Percentiles rank a stretch among this genome's conserved stretches.
phyloP scores from a whole-genome alignment of 2,329 filamentous ascomycete genomes.

The Penicillium sp. region DNA sequence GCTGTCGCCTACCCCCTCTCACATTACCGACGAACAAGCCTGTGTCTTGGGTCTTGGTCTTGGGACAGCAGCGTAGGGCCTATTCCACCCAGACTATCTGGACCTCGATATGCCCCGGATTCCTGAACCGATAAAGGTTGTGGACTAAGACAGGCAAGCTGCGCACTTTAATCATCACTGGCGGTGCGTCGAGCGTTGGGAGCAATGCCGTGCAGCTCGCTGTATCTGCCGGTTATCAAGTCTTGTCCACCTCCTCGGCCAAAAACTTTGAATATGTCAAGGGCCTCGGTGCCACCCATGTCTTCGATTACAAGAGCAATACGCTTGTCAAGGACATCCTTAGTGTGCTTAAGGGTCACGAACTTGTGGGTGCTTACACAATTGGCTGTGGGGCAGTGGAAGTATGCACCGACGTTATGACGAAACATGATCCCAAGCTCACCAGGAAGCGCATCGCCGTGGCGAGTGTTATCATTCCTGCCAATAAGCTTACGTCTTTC shows the following conservation, averaged over 20 bases:
- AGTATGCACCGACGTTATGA: slow-evolving; percentile 27
- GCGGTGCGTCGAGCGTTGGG: slow-evolving; percentile 54
- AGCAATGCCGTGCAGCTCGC: slow-evolving; percentile 56
- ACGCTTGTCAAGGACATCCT: slow-evolving; percentile 41
- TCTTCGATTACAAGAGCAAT: slow-evolving; percentile 54
- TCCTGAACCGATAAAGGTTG: not conserved
- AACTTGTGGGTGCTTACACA: slow-evolving; percentile 28
- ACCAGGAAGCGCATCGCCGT: slow-evolving; percentile 28
- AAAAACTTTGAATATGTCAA: slow-evolving; percentile 53
- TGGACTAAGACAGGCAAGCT: not conserved
- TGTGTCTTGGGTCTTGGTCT: slow-evolving; percentile 31
- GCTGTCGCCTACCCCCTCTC: slow-evolving; percentile 22
- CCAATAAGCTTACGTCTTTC: not conserved
- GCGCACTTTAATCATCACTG: slow-evolving; percentile 18
- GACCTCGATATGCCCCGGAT: slow-evolving; percentile 23
- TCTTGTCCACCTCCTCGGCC: slow-evolving; percentile 52
- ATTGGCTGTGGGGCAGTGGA: slow-evolving; percentile 28
- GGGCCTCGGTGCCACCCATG: slow-evolving; percentile 50
- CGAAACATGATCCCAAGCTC: slow-evolving; percentile 20
- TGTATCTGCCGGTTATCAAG: slow-evolving; percentile 52
- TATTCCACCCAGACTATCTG: slow-evolving; percentile 32
- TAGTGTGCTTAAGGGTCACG: slow-evolving; percentile 29
- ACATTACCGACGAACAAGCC: slow-evolving; percentile 27
- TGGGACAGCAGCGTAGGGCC: slow-evolving; percentile 29
- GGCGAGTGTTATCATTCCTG: slow-evolving; percentile 12